Evolutionary conservation across 2,329 filamentous ascomycete genomes (phyloP), one percentile per base, ranked within the genome.

Genomic region (Phoma sp.): DNA sequence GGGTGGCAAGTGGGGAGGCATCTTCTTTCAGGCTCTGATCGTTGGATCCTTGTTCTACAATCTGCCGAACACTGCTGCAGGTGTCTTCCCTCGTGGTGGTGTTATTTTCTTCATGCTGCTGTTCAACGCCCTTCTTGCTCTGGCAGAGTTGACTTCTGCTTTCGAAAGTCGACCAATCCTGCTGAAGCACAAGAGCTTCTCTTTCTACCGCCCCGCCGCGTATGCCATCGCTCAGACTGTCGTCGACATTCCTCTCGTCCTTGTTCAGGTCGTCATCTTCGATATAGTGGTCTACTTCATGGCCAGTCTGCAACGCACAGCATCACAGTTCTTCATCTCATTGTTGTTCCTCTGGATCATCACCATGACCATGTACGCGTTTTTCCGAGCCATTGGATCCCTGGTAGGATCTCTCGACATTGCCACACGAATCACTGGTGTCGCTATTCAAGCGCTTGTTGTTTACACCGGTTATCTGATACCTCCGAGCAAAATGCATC

Each of bases 101-200:
- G 81, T 84, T 2, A 77, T 88, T 61, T 88, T 88, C 71, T 85
- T 85, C 64, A 80, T 85, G 52, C 72, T 88, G 1, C 75, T 88
- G 1, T 88, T 87, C 76, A 88, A 88, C 61, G 80, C 85, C 10
- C 75, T 88, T 8, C 77, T 88, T 29, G 84, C 86, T 4, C 69
- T 88, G 41, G 82, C 83, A 5, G 85, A 89, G 64, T 77, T 86
- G 36, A 85, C 86, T 0, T 74, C 85, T 1, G 81, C 85, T 0
- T 90, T 89, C 60, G 74, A 81, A 43, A 82, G 81, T 21, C 83
- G 87, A 39, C 87, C 86, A 0, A 88, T 91, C 51, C 73, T 91
- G 35, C 75, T 88, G 48, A 90, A 90, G 70, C 88, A 90, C 72
- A 89, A 89, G 67, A 85, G 82, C 22, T 90, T 89, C 60, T 86